phyloP scores from a whole-genome alignment of 1,284 basidiomycete genomes.

The Leccinum pachyderme region DNA sequence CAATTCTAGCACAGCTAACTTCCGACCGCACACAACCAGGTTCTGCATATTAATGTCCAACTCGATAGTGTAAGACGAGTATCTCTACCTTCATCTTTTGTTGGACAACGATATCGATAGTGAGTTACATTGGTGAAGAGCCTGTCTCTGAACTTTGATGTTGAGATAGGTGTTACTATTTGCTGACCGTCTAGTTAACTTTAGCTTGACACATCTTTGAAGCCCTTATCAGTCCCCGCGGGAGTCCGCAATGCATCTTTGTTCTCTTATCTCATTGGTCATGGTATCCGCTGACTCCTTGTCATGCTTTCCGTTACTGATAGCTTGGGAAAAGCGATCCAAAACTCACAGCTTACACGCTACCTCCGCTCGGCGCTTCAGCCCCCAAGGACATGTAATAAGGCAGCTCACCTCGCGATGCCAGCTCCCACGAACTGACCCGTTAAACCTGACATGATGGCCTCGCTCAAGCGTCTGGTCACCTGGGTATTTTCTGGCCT shows the following conservation, averaged over 20 bases:
- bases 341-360: background rate
- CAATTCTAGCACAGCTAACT: background rate
- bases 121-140: too few species aligned
- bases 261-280: background rate
- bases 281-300: slow-evolving; percentile 9
- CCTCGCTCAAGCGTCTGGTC: slow-evolving; percentile 6
- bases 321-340: slow-evolving; percentile 11
- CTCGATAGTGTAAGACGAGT: background rate
- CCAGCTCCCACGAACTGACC: background rate
- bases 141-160: background rate
- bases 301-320: slow-evolving; percentile 10
- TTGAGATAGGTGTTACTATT: background rate
- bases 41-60: background rate
- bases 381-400: slow-evolving; percentile 12
- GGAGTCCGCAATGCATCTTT: background rate
- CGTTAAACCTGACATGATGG: background rate
- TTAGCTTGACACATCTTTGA: background rate
- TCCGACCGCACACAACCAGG: background rate
- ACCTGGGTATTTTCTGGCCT: slow-evolving; percentile 10
- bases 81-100: background rate
- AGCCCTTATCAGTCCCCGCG: slow-evolving; percentile 1
- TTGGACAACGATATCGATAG: background rate
- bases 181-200: background rate
- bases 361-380: background rate
- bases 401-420: background rate